Percentiles rank a stretch among this genome's conserved stretches.
These are phyloP conservation scores for Hymenoscyphus scutula DNA, from an alignment of 2,329 filamentous ascomycete genomes.

Conservation along the genomic window DNA sequence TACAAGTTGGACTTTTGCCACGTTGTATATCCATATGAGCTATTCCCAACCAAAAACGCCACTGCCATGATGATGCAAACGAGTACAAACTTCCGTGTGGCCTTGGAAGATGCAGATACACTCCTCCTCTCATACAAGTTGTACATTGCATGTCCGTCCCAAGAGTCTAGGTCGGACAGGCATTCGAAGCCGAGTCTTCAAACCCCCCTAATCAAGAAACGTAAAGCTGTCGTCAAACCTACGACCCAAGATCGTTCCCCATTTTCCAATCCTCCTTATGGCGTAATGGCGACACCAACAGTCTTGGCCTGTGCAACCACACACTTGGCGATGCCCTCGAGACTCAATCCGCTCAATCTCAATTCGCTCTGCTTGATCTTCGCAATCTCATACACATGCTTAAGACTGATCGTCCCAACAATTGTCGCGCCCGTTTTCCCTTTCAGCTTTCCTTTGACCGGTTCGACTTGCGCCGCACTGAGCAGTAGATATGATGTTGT, in stretches of 20 bases:
- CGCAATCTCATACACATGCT: conserved; percentile 97
- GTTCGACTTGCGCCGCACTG: conserved; percentile 72
- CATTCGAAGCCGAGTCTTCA: not conserved
- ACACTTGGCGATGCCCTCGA: conserved; percentile 70
- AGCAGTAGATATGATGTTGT: conserved; percentile 90
- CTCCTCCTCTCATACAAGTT: not conserved
- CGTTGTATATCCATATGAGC: conserved; percentile 8
- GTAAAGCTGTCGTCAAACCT: not conserved
- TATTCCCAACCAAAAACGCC: conserved; percentile 28
- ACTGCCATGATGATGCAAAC: conserved; percentile 29
- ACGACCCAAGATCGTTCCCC: not conserved
- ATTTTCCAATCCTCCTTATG: conserved; percentile 40
- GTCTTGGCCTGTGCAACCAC: conserved; percentile 74
- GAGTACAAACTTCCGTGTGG: not conserved
- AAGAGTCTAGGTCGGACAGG: not conserved
- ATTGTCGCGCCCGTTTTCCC: conserved; percentile 72
- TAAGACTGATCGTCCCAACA: conserved; percentile 84
- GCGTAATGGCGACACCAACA: conserved; percentile 69
- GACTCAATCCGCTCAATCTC: conserved; percentile 66
- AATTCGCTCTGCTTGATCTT: conserved; percentile 87
- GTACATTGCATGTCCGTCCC: not conserved
- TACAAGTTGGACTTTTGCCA: not conserved
- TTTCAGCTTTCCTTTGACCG: conserved; percentile 71
- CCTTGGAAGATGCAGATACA: not conserved
- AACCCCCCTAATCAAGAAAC: not conserved